phyloP scores from a whole-genome alignment of 805 yeast genomes.

The Candida palmyrensis region DNA sequence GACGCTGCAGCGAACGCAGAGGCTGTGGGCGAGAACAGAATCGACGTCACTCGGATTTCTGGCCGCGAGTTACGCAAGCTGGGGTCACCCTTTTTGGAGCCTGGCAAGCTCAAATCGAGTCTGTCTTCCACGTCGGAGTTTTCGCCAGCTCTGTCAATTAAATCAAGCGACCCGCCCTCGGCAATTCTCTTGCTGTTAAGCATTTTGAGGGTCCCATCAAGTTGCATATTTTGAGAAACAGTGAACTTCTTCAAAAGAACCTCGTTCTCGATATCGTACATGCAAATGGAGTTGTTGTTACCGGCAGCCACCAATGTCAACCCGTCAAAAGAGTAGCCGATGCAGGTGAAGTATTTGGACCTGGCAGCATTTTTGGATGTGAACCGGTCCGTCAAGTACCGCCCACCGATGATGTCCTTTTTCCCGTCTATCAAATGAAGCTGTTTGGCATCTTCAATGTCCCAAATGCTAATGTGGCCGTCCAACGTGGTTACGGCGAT shows the following conservation, averaged over 20 bases:
- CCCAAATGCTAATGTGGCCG: slow-evolving; percentile 83
- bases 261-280: slow-evolving; percentile 85
- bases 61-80: slow-evolving; percentile 73
- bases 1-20: slow-evolving; percentile 90
- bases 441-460: slow-evolving; percentile 77
- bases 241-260: slow-evolving; percentile 78
- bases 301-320: slow-evolving; percentile 87
- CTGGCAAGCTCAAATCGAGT: slow-evolving; percentile 73
- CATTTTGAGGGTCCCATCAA: slow-evolving; percentile 79
- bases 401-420: slow-evolving; percentile 81
- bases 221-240: slow-evolving; percentile 82
- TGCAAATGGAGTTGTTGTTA: slow-evolving; percentile 82
- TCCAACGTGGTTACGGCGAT: slow-evolving; percentile 84
- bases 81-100: slow-evolving; percentile 79
- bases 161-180: slow-evolving; percentile 76
- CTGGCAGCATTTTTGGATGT: slow-evolving; percentile 75
- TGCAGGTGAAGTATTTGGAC: slow-evolving; percentile 75
- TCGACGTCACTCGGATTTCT: slow-evolving; percentile 72
- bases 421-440: slow-evolving; percentile 79
- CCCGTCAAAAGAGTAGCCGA: slow-evolving; percentile 88
- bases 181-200: slow-evolving; percentile 81
- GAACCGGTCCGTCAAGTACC: slow-evolving; percentile 79
- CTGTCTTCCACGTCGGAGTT: slow-evolving; percentile 81
- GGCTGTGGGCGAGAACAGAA: slow-evolving; percentile 86
- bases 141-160: slow-evolving; percentile 83